These are phyloP conservation scores for Stephanocyclus meneghinianus DNA, from an alignment of 352 stramenopile species.

Conservation along the genomic window DNA sequence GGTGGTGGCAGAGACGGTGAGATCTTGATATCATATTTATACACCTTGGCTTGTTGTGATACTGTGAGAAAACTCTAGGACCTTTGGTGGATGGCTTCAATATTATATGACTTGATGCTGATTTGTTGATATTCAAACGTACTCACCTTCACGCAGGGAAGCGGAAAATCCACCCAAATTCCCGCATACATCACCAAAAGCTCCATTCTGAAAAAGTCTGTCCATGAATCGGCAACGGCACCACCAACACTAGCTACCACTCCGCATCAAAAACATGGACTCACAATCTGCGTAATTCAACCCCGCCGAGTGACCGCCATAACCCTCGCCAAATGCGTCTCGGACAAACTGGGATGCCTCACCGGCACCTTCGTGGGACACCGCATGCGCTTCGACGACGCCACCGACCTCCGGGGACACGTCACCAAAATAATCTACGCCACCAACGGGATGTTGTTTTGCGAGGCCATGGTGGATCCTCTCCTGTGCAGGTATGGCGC, in stretches of 20 bases:
- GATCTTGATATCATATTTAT: constrained; percentile 7
- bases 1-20: constrained; percentile 73
- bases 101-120: background rate
- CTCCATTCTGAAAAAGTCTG: constrained; percentile 34
- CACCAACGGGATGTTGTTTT: constrained; percentile 82
- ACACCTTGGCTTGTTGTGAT: too few species aligned
- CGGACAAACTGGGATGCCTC: constrained; percentile 90
- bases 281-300: constrained; percentile 97
- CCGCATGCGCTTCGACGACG: constrained; percentile 92
- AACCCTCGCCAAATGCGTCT: constrained; percentile 95
- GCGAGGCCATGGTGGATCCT: constrained; percentile 75
- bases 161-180: constrained; percentile 70
- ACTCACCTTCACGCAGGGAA: constrained; percentile 13
- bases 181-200: constrained; percentile 67
- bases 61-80: too few species aligned
- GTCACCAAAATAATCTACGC: constrained; percentile 84
- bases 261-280: constrained; percentile 35
- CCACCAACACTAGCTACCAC: background rate
- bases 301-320: constrained; percentile 96
- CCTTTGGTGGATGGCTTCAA: background rate
- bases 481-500: constrained; percentile 75
- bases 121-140: background rate
- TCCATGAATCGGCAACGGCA: constrained; percentile 10
- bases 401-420: constrained; percentile 60
- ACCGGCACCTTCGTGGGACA: constrained; percentile 85